Conservation (phyloP, 306 rosid genomes). For the Gynostemma pentaphyllum region DNA sequence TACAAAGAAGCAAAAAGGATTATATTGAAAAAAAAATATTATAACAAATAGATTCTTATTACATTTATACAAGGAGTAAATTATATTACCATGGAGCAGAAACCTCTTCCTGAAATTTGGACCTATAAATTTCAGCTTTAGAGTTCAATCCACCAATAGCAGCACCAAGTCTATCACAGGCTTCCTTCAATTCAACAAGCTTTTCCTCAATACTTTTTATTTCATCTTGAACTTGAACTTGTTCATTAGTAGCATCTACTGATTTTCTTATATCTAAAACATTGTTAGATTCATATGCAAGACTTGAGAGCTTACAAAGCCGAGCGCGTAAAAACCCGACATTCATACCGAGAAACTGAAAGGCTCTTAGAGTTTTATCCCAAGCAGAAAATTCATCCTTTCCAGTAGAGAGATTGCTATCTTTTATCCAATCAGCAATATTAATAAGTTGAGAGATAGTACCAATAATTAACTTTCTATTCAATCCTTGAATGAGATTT, state of each 20-base stretch:
- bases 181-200: conserved; percentile 55
- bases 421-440: conserved; percentile 46
- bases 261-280: conserved; percentile 31
- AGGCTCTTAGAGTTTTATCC: conserved; percentile 60
- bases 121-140: conserved; percentile 40
- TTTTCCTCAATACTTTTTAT: conserved; percentile 50
- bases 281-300: conserved; percentile 39
- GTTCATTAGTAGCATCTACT: conserved; percentile 28
- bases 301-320: conserved; percentile 36
- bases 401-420: conserved; percentile 33
- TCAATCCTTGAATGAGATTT: conserved; percentile 34
- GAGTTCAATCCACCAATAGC: conserved; percentile 44
- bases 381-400: conserved; percentile 40
- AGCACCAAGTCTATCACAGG: conserved; percentile 45
- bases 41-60: not conserved
- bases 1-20: not conserved
- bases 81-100: conserved; percentile 46
- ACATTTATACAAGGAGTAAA: not conserved
- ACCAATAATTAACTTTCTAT: conserved; percentile 35
- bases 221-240: conserved; percentile 30
- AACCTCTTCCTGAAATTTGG: conserved; percentile 38
- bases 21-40: not conserved
- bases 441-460: conserved; percentile 39
- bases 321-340: conserved; percentile 52
- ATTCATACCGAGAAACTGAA: conserved; percentile 65